A percentile compares a stretch with the other conserved stretches of the same genome.
Conservation (phyloP, 164 flowering plant species). For the Magnolia changhungtana region DNA sequence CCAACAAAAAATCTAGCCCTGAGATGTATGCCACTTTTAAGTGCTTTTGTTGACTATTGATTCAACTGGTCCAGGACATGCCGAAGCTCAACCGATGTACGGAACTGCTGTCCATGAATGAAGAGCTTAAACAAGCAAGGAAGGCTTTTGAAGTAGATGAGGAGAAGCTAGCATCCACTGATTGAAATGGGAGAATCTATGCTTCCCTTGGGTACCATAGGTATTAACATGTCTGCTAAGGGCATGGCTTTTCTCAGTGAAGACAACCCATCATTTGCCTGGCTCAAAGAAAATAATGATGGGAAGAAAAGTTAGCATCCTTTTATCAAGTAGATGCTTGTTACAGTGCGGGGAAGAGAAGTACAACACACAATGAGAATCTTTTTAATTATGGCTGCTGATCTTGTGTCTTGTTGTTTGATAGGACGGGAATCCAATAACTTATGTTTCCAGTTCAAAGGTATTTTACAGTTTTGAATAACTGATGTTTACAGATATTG, state of each 20-base stretch:
- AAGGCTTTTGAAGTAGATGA: slow-evolving; percentile 87
- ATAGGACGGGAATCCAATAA: too few species aligned
- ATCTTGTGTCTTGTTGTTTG: too few species aligned
- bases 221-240: neutral
- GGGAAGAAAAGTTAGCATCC: neutral
- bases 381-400: too few species aligned
- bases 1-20: too few species aligned
- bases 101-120: slow-evolving; percentile 83
- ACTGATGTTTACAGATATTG: too few species aligned
- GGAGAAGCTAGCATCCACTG: slow-evolving; percentile 54
- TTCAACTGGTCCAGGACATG: slow-evolving; percentile 44
- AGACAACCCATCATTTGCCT: neutral
- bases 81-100: slow-evolving; percentile 81
- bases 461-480: too few species aligned
- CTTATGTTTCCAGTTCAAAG: too few species aligned
- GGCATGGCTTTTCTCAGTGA: neutral
- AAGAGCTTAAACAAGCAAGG: slow-evolving; percentile 93
- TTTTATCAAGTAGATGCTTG: neutral
- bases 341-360: too few species aligned
- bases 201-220: neutral
- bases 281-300: neutral
- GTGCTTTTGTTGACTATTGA: neutral
- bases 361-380: too few species aligned
- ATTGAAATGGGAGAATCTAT: slow-evolving; percentile 18
- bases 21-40: neutral